Evolutionary conservation across 208 protist species (phyloP).

Genomic region (Trichomonas tenax): DNA sequence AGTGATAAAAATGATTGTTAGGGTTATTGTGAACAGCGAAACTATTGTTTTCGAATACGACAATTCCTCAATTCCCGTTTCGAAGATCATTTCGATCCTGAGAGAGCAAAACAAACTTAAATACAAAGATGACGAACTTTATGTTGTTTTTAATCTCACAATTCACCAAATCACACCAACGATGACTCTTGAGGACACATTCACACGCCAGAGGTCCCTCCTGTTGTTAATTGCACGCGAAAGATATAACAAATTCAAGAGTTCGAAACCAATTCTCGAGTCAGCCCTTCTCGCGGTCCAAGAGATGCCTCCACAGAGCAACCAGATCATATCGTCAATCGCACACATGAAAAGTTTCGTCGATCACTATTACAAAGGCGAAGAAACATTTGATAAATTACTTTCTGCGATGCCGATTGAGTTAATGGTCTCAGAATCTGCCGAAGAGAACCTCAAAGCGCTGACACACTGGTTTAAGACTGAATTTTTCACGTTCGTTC

Average conservation of each 20-base stretch:
- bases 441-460: neutral
- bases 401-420: neutral
- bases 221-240: neutral
- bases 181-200: neutral
- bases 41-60: no score
- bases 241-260: neutral
- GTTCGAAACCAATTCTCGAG: neutral
- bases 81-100: no score
- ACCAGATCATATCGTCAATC: neutral
- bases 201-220: neutral
- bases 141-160: neutral
- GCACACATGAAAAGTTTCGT: neutral
- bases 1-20: no score
- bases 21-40: no score
- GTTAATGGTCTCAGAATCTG: neutral
- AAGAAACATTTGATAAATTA: neutral
- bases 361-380: neutral
- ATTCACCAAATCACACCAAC: neutral
- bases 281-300: neutral
- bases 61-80: no score
- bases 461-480: constrained; percentile 25
- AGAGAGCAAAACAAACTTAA: neutral
- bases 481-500: constrained; percentile 23
- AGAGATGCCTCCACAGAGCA: neutral
- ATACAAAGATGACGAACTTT: neutral